These are phyloP conservation scores for Metarhizium anisopliae DNA, from an alignment of 2,329 filamentous ascomycete species.

Conservation along the genomic window DNA sequence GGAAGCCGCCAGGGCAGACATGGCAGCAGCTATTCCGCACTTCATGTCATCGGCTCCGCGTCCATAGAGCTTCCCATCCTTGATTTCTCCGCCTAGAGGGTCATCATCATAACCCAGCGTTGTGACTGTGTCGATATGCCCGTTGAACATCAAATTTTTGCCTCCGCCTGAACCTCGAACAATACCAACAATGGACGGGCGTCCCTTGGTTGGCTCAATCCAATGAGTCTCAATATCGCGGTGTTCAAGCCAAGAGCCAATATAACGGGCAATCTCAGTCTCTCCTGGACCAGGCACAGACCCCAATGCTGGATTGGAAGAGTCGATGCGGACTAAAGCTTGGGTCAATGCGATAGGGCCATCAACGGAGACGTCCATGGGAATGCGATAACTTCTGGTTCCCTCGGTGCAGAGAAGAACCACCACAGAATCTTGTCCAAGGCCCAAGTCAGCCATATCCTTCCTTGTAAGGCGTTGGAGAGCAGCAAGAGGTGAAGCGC, in stretches of 20 bases:
- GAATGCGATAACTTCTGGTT: slow-evolving; percentile 39
- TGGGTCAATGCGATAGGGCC: slow-evolving; percentile 34
- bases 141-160: slow-evolving; percentile 42
- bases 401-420: slow-evolving; percentile 58
- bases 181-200: slow-evolving; percentile 42
- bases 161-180: slow-evolving; percentile 36
- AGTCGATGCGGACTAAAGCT: slow-evolving; percentile 38
- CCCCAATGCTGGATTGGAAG: slow-evolving; percentile 35
- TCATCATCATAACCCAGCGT: slow-evolving; percentile 35
- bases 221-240: slow-evolving; percentile 41
- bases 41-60: slow-evolving; percentile 45
- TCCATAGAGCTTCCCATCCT: slow-evolving; percentile 32
- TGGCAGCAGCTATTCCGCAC: slow-evolving; percentile 35
- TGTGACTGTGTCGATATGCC: slow-evolving; percentile 44
- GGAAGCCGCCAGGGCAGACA: slow-evolving; percentile 30
- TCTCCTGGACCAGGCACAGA: slow-evolving; percentile 35
- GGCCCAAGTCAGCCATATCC: slow-evolving; percentile 23
- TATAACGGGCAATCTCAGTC: slow-evolving; percentile 33
- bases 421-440: slow-evolving; percentile 44
- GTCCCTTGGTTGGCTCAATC: slow-evolving; percentile 34
- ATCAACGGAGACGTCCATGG: slow-evolving; percentile 30
- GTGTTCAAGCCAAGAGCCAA: slow-evolving; percentile 41
- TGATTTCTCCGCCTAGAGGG: slow-evolving; percentile 32
- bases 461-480: slow-evolving; percentile 37
- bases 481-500: slow-evolving; percentile 48